Conservation (phyloP, 2,329 filamentous ascomycete genomes). For the Purpureocillium takamizusanense region DNA sequence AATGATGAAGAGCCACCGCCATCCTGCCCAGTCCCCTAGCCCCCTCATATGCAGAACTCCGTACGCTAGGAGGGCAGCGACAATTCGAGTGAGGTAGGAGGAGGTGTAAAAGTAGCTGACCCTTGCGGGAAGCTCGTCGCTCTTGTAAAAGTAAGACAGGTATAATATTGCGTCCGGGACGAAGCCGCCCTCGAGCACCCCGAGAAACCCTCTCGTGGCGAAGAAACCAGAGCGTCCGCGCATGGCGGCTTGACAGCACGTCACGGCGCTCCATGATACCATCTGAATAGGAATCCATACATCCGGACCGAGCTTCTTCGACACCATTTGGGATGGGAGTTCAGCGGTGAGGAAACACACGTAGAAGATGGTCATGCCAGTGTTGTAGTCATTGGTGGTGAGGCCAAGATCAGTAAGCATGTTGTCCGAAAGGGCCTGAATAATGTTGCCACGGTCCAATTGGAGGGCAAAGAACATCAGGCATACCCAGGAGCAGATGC, state of each 20-base stretch:
- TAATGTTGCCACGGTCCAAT: conserved; percentile 24
- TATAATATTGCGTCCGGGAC: conserved; percentile 36
- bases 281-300: conserved; percentile 40
- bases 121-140: conserved; percentile 17
- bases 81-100: conserved; percentile 14
- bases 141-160: conserved; percentile 23
- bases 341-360: conserved; percentile 41
- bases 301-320: conserved; percentile 39
- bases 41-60: conserved; percentile 13
- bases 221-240: conserved; percentile 19
- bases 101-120: conserved; percentile 22
- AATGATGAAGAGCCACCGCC: conserved; percentile 9
- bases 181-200: conserved; percentile 48
- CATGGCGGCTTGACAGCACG: conserved; percentile 22
- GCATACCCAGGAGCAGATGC: conserved; percentile 27
- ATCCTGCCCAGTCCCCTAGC: conserved; percentile 9
- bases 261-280: conserved; percentile 23
- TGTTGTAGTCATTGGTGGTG: conserved; percentile 33
- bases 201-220: conserved; percentile 25
- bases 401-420: conserved; percentile 24
- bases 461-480: conserved; percentile 45
- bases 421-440: conserved; percentile 22
- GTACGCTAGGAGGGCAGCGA: conserved; percentile 16
- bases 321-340: conserved; percentile 43
- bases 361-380: conserved; percentile 40